Percentiles rank a stretch among this genome's conserved stretches.
Conservation (phyloP, 2,329 filamentous ascomycete species). For the Colletotrichum sp. region DNA sequence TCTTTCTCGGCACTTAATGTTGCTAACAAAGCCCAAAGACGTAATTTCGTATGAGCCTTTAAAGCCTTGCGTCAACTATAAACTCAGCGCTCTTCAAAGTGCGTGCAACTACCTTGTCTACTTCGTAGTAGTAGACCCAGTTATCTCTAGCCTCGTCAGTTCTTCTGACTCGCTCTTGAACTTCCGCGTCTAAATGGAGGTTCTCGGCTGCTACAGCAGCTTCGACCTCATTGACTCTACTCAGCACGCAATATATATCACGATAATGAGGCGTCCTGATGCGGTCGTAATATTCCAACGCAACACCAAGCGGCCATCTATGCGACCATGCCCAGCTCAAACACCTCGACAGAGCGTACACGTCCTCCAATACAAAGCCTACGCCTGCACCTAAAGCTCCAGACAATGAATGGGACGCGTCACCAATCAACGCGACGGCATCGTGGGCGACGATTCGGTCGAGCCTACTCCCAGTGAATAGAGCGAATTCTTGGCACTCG, state of each 20-base stretch:
- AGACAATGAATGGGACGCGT: not conserved
- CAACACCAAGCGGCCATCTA: not conserved
- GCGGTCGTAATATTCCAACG: not conserved
- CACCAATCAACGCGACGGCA: not conserved
- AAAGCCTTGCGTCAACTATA: not conserved
- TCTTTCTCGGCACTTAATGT: not conserved
- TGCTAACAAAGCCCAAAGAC: not conserved
- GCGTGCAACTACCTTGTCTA: not conserved
- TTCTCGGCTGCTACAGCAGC: not conserved
- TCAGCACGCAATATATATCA: not conserved
- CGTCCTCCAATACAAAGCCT: not conserved
- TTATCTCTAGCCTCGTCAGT: not conserved
- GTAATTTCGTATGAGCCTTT: not conserved
- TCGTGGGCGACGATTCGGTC: not conserved
- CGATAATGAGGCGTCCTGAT: not conserved
- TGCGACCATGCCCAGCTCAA: not conserved
- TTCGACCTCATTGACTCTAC: not conserved
- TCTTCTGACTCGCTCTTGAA: not conserved
- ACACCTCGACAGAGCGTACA: not conserved
- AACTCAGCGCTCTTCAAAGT: not conserved
- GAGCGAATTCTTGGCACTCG: not conserved
- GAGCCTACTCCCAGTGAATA: not conserved
- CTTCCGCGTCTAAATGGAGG: not conserved
- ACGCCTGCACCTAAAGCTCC: not conserved
- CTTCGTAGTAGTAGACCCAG: not conserved